Evolutionary conservation across 768 basidiomycete species (phyloP).

Genomic region (Mycena maculata): DNA sequence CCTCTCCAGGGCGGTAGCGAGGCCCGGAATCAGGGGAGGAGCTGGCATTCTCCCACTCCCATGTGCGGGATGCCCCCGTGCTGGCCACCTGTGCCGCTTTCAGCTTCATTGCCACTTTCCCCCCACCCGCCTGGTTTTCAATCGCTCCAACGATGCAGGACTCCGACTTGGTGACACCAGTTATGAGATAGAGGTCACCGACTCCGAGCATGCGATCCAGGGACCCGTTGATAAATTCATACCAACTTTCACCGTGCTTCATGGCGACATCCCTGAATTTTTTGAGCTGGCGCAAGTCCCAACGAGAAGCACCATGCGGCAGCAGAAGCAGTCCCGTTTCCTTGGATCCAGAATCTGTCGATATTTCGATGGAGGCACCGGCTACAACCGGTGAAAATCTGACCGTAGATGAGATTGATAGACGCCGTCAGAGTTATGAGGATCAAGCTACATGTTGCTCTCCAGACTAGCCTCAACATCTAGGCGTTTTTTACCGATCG

Average conservation of each 20-base stretch:
- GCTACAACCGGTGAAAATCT: too few species aligned
- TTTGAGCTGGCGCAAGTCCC: background rate
- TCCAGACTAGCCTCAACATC: background rate
- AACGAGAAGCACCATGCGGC: conserved; percentile 26
- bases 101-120: conserved; percentile 16
- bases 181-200: conserved; percentile 18
- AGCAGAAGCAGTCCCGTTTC: conserved; percentile 18
- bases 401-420: too few species aligned
- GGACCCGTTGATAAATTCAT: conserved; percentile 18
- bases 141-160: conserved; percentile 6
- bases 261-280: conserved; percentile 14
- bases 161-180: conserved; percentile 9
- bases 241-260: conserved; percentile 29
- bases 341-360: conserved; percentile 7
- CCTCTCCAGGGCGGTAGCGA: background rate
- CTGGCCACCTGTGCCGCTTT: conserved; percentile 3
- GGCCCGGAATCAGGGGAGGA: conserved; percentile 5
- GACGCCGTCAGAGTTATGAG: too few species aligned
- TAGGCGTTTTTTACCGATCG: background rate
- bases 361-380: conserved; percentile 6
- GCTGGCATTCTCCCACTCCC: conserved; percentile 21
- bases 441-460: background rate
- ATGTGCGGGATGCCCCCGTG: background rate
- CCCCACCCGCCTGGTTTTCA: background rate
- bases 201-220: conserved; percentile 7